Conservation (phyloP, 345 rosid species). For the Gossypioides kirkii region DNA sequence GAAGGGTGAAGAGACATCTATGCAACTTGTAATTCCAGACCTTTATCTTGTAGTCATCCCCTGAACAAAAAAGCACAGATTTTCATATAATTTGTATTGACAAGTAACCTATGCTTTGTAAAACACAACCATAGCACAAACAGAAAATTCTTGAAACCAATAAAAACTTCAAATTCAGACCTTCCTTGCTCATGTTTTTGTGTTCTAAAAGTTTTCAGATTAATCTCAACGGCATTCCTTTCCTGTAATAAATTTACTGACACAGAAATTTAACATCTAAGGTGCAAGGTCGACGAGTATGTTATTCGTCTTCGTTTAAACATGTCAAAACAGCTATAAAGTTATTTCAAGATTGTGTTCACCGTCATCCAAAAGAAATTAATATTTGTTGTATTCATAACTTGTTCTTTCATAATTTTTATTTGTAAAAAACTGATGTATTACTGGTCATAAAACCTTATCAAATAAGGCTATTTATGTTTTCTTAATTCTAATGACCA, state of each 20-base stretch:
- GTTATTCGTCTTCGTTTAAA: not conserved
- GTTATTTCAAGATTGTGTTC: not conserved
- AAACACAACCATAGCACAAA: not conserved
- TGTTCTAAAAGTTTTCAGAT: not conserved
- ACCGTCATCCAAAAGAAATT: not conserved
- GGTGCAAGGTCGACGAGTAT: not conserved
- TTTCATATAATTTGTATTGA: not conserved
- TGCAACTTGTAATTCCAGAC: slow-evolving; percentile 96
- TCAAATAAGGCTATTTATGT: not conserved
- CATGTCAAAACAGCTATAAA: not conserved
- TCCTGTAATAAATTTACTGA: not conserved
- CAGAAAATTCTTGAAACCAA: not conserved
- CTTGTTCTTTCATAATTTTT: not conserved
- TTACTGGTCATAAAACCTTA: not conserved
- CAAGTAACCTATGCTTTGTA: not conserved
- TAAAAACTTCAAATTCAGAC: not conserved
- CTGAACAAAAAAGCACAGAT: slow-evolving; percentile 37
- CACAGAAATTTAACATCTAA: not conserved
- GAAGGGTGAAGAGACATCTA: slow-evolving; percentile 88
- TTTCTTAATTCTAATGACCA: not conserved
- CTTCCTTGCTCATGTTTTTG: not conserved
- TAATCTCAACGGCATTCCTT: not conserved
- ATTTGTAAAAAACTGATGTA: not conserved
- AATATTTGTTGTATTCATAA: not conserved
- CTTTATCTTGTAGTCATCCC: slow-evolving; percentile 94